Evolutionary conservation across 257 asterid genomes (phyloP).

Genomic region (Leptodermis oblonga): DNA sequence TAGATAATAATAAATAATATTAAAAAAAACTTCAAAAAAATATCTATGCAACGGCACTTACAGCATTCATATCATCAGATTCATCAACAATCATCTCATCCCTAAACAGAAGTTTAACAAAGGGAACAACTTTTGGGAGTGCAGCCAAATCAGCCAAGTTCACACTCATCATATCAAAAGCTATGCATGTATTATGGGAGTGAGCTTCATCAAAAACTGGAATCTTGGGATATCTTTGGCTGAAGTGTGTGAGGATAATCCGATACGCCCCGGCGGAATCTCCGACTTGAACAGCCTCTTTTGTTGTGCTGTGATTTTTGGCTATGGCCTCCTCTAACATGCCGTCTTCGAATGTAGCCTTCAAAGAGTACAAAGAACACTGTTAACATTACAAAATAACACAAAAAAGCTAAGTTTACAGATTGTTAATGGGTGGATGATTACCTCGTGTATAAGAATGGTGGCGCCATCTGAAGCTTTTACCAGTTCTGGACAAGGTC

Average conservation of each 20-base stretch:
- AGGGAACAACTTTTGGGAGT: conserved; percentile 77
- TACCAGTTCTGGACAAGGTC: conserved; percentile 88
- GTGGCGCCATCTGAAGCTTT: conserved; percentile 75
- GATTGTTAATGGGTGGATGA: neutral
- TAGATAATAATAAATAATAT: no score
- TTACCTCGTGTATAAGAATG: conserved; percentile 82
- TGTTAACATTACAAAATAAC: neutral
- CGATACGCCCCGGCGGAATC: conserved; percentile 78
- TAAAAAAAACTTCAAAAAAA: neutral
- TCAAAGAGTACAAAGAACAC: conserved; percentile 12
- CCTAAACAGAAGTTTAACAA: conserved; percentile 64
- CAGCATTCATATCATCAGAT: conserved; percentile 51
- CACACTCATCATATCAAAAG: conserved; percentile 93
- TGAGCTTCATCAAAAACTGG: conserved; percentile 77
- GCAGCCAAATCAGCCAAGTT: conserved; percentile 78
- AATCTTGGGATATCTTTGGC: conserved; percentile 95
- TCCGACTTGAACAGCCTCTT: conserved; percentile 81
- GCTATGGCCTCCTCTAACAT: conserved; percentile 78
- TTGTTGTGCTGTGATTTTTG: conserved; percentile 85
- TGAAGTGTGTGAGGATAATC: conserved; percentile 81
- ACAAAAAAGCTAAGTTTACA: neutral
- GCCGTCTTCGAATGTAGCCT: conserved; percentile 95
- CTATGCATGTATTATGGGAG: conserved; percentile 80
- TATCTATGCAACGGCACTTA: conserved; percentile 28
- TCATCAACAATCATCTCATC: conserved; percentile 70